Evolutionary conservation across 2,329 filamentous ascomycete genomes (phyloP).

Genomic region (Aspergillus unguis): DNA sequence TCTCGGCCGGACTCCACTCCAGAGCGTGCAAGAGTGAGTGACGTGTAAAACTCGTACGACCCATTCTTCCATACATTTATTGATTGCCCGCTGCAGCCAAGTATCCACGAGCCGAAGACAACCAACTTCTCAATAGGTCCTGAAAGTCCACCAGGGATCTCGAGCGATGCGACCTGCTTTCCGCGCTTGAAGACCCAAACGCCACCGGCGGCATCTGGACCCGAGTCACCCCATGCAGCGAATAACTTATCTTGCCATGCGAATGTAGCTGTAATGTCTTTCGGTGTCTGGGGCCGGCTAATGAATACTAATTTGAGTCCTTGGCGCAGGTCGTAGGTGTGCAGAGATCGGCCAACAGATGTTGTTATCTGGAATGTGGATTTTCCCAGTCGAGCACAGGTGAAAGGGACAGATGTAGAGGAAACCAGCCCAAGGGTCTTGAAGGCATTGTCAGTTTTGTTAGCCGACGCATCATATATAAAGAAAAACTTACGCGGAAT

Average conservation of each 20-base stretch:
- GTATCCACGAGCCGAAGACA: conserved; percentile 86
- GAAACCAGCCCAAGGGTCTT: conserved; percentile 93
- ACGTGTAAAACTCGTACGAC: conserved; percentile 86
- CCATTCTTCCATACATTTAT: conserved; percentile 87
- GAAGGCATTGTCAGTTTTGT: background rate
- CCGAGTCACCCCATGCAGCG: conserved; percentile 76
- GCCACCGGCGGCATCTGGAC: conserved; percentile 51
- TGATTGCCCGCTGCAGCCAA: conserved; percentile 70
- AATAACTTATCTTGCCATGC: conserved; percentile 85
- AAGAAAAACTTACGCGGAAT: conserved; percentile 63
- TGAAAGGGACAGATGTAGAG: conserved; percentile 85
- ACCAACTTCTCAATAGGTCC: conserved; percentile 75
- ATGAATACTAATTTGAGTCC: conserved; percentile 92
- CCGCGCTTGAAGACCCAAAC: conserved; percentile 92
- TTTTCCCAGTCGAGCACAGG: conserved; percentile 82
- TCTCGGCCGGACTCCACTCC: conserved; percentile 58
- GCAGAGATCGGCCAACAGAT: conserved; percentile 81
- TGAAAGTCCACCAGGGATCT: conserved; percentile 59
- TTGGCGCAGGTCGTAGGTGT: conserved; percentile 90
- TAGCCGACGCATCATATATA: background rate
- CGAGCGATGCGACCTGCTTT: conserved; percentile 74
- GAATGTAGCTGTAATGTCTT: conserved; percentile 76
- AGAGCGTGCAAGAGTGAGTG: conserved; percentile 60
- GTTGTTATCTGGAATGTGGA: conserved; percentile 97
- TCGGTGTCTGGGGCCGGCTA: conserved; percentile 83